Percentiles rank a stretch among this genome's conserved stretches.
Conservation (phyloP, 169 alveolate genomes). For the Plasmodium relictum region DNA sequence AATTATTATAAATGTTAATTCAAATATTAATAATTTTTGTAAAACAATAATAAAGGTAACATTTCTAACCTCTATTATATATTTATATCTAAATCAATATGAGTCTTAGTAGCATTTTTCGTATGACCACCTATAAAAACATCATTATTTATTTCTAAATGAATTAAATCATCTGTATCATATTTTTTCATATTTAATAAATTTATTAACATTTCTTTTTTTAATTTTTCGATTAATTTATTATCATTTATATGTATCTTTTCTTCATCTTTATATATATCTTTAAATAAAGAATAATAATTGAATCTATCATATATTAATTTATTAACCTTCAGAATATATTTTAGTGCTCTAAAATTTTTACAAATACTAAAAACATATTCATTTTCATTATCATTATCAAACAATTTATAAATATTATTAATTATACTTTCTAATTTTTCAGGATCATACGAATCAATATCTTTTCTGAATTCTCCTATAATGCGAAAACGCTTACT, state of each 20-base stretch:
- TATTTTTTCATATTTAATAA: constrained; percentile 35
- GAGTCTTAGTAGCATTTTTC: not conserved
- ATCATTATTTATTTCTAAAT: constrained; percentile 21
- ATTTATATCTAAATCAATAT: too few relatives aligned
- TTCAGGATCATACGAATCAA: not conserved
- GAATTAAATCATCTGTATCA: constrained; percentile 4
- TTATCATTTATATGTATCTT: not conserved
- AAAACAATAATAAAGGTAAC: too few relatives aligned
- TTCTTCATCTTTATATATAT: not conserved
- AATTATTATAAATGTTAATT: too few relatives aligned
- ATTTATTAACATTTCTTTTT: constrained; percentile 22
- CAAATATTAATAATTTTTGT: too few relatives aligned
- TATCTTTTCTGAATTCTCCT: not conserved
- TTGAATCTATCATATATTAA: constrained; percentile 17
- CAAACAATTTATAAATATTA: constrained; percentile 11
- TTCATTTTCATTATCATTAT: not conserved
- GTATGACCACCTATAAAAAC: constrained; percentile 4
- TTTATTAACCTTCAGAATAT: constrained; percentile 18
- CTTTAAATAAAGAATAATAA: constrained; percentile 12
- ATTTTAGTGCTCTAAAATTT: not conserved
- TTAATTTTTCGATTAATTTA: not conserved
- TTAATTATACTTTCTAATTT: constrained; percentile 9
- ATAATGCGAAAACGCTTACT: not conserved
- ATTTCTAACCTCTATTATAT: too few relatives aligned
- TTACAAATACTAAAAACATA: not conserved